These are phyloP conservation scores for Ustilago nuda DNA, from an alignment of 1,284 basidiomycete species.

Conservation along the genomic window DNA sequence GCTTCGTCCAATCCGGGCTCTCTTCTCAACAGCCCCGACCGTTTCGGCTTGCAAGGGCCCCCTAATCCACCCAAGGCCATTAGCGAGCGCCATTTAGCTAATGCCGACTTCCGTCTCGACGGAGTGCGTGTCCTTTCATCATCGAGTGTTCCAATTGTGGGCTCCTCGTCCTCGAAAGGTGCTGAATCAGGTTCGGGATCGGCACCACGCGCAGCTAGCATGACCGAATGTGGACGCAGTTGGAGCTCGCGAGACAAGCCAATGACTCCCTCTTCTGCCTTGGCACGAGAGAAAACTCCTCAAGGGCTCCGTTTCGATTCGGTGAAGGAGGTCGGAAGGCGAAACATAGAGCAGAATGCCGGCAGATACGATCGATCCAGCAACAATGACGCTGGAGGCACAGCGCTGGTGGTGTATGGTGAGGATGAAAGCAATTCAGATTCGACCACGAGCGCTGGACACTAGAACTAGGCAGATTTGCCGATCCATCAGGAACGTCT, in stretches of 20 bases:
- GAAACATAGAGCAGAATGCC: neutral
- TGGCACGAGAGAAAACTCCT: constrained; percentile 38
- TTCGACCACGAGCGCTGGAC: constrained; percentile 42
- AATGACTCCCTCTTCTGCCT: constrained; percentile 42
- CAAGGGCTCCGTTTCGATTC: constrained; percentile 19
- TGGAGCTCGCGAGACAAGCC: constrained; percentile 27
- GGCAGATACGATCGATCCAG: constrained; percentile 19
- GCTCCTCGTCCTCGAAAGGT: neutral
- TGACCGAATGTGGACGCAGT: constrained; percentile 19
- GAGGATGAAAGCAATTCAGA: constrained; percentile 59
- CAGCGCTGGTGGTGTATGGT: constrained; percentile 66
- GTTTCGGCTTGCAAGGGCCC: constrained; percentile 62
- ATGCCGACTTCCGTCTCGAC: constrained; percentile 62
- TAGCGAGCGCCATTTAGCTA: constrained; percentile 61
- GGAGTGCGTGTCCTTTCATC: constrained; percentile 17
- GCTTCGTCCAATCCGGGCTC: constrained; percentile 37
- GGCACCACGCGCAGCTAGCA: constrained; percentile 11
- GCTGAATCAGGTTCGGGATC: constrained; percentile 8
- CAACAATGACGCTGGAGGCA: constrained; percentile 27
- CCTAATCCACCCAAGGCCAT: constrained; percentile 61
- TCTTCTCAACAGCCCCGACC: constrained; percentile 57
- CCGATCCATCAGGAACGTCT: constrained; percentile 6
- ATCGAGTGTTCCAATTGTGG: neutral
- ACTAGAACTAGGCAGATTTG: constrained; percentile 10
- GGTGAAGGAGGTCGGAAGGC: constrained; percentile 3